Base-by-base conservation (phyloP, 352 stramenopile species). In the Halophytophthora polymorphica region DNA sequence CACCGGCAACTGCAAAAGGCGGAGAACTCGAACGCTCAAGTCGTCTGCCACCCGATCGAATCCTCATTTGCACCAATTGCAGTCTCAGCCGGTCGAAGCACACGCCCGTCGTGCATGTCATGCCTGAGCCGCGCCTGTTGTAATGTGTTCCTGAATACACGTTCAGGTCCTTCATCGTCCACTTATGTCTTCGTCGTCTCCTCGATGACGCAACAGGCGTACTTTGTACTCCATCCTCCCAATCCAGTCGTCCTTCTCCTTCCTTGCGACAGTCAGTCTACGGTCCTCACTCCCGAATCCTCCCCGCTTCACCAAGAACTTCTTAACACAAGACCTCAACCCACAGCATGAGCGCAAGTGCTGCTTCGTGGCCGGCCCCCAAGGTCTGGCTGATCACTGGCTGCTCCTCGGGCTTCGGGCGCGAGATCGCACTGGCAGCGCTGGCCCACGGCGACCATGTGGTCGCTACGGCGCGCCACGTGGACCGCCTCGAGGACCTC, bases 331-430 rank as follows among this genome's bases (percentile, higher is more conserved):
- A 14, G 33, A 38, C 13, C 33, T 12, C 33, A 14, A 17, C 33
- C 15, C 33, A 38, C 11, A 38, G 33, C 6, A 17, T 38, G 15
- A 17, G 8, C 25, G 8, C 25, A 2, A 17, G 11, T 38, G 13
- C 33, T 17, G 11, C 33, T 38, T 14, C 33, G 11, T 38, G 3
- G 13, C 5, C 33, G 11, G 5, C 33, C 15, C 38, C 35, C 45
- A 57, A 64, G 51, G 50, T 65, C 1, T 60, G 51, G 51, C 48
- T 65, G 23, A 61, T 65, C 43, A 65, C 57, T 8, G 57, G 57
- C 49, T 57, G 51, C 51, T 65, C 57, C 22, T 53, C 51, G 18
- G 57, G 57, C 18, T 50, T 65, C 25, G 57, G 57, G 3, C 33
- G 38, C 18, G 50, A 52, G 15, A 51, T 61, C 31, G 40, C 46